Evolutionary conservation across 1,284 basidiomycete genomes (phyloP), one percentile per base, ranked within the genome.

Genomic region (Microbotryum saponariae): DNA sequence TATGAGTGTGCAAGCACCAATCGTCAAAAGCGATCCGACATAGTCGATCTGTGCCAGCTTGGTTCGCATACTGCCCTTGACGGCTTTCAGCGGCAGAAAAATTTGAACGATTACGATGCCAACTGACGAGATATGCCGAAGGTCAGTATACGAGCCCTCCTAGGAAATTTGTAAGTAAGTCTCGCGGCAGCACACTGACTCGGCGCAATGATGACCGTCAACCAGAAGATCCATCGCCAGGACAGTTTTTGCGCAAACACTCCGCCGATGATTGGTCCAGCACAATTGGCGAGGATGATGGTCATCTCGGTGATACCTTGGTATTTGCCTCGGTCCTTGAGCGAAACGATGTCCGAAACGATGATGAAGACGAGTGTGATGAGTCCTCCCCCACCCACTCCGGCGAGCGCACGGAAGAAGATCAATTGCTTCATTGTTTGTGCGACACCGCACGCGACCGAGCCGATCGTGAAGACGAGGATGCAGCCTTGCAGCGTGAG

Each of bases 21-120:
- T 78, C 0, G 83, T 84, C 21, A 88, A 74, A 1, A 78, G 60
- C 0, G 81, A 78, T 0, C 87, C 87, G 27, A 82, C 66, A 65
- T 85, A 88, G 71, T 89, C 87, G 23, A 88, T 76, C 1, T 80
- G 80, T n/a, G 81, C 75, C n/a, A 87, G 76, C 73, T 89, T 88
- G 9, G 59, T 65, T 57, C 23, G 16, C 2, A 83, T 79, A 58
- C 81, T 76, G 2, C 86, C 86, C 25, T 79, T 76, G 16, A 88
- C 84, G 3, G 79, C 78, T 64, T 85, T 84, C 16, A 88, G 76
- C 1, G 87, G 87, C 1, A 88, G 77, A 6, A 86, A 76, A 61
- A 85, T 82, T 42, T 42, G 37, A 29, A 80, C 70, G 6, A 87
- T 81, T 18, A 84, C 78, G 44, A 78, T 71, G 0, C 83, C 81